Evolutionary conservation across 108 stramenopile species (phyloP), one percentile per base, ranked within the genome.

Genomic region (Aurantiochytrium sp.): DNA sequence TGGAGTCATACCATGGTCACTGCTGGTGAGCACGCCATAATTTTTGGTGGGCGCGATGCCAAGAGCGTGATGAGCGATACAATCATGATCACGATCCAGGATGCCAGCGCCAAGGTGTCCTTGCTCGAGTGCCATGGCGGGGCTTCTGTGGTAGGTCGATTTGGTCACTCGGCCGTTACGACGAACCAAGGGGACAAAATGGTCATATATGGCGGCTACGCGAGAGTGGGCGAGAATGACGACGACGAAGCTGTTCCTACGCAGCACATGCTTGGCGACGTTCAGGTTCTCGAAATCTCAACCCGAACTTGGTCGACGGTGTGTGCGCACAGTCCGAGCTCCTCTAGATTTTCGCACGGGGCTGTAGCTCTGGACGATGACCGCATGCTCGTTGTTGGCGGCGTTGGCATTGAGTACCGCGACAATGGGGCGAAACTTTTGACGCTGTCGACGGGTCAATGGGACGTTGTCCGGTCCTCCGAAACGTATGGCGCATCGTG

Each of bases 331-430:
- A 53, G 76, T 18, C 51, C 49, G n/a, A 12, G 49, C 45, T 45
- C 51, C 14, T 19, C 19, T 1, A 47, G 76, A 3, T 83, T 83
- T 45, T 83, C 76, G 25, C 76, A 83, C 28, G 49, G 51, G n/a
- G 76, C 76, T 6, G 76, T 83, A 16, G 45, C 49, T 1, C 49
- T 83, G 4, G 76, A 83, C 23, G 25, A 83, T 25, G 51, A 47
- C 49, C 76, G 76, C 45, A 83, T 83, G 45, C 76, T 83, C 28
- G 76, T 83, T 83, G 51, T 83, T 35, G 76, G 76, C n/a, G 76
- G 76, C 51, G 51, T 83, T 12, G 49, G 49, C 25, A 83, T 47
- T 12, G 51, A 83, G 43, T 83, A 83, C 76, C 76, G 51, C 45
- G 51, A 83, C 49, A 83, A 83, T 35, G 45, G 76, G 43, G 76